Evolutionary conservation across 768 basidiomycete species (phyloP), one percentile per base, ranked within the genome.

Genomic region (Pleurotus salmoneostramineus): DNA sequence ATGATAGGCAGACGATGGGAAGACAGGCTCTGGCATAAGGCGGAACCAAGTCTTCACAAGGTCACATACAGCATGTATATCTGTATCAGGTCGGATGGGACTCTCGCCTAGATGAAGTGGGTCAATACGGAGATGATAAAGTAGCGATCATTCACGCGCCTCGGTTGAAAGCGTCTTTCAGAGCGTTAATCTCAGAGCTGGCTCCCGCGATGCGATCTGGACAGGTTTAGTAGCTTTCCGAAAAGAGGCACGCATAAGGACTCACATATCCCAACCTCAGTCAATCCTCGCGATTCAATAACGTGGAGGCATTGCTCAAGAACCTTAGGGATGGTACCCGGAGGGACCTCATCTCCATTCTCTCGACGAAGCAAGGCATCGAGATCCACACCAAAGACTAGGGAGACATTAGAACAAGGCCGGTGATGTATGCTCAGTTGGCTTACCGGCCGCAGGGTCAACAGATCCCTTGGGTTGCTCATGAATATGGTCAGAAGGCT

Each of bases 1-100:
- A 62, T 80, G 75, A 67, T 93, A 93, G 2, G 82, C 81, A 5
- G 78, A 69, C 14, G 87, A 70, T 31, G 91, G 89, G 71, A 95
- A 88, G 36, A 93, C 72, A 7, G 91, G 85, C 60, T 90, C 89
- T 8, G 93, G 92, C 12, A 95, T 75, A 10, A 88, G 74, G 35
- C 93, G 83, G 77, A 94, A 88, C 90, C 90, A 94, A 0, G 87
- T 82, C 73, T 93, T 93, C 67, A 95, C 80, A 59, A 90, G 72
- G 66, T 93, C 93, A 59, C 91, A 85, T 37, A 94, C 82, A 35
- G 89, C 89, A 69, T 93, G 87, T 44, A 94, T 87, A 64, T 95
- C 93, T 1, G 84, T 84, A 27, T 69, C 74, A 36, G 75, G 68
- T 36, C 79, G 72, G 64, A 88, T 79, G 1, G 88, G 88, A 64